Evolutionary conservation across 2,329 filamentous ascomycete genomes (phyloP), one percentile per base, ranked within the genome.

Genomic region (Westerdykella ornata): DNA sequence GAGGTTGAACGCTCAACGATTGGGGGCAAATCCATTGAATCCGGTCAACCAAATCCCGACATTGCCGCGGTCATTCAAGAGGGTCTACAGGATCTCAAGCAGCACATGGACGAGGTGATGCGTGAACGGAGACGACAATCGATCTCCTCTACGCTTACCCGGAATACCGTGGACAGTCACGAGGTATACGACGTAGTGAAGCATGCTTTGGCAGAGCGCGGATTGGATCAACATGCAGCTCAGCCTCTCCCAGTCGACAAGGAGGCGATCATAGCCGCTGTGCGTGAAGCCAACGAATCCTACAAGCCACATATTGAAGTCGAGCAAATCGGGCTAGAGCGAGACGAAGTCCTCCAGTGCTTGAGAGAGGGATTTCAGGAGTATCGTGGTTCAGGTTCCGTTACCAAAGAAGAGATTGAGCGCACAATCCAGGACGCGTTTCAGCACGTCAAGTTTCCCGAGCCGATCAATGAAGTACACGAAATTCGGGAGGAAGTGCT

Each of bases 281-380:
- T 97, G 12, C 82, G 82, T 52, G 88, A 95, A 53, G 90, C 89
- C 1, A 94, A 88, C 80, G 90, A 96, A 60, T 86, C 82, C 40
- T 94, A 94, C 68, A 94, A 94, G 67, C 90, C 90, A 1, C 88
- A 96, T 54, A 88, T 95, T 38, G 84, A 94, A 53, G 76, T 94
- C 4, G 84, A 95, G 54, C 88, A 94, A 55, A 85, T 94, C 47
- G 90, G 89, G 2, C 72, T 97, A 1, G 90, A 95, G 62, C 78
- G 88, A 4, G 88, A 96, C 11, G 90, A 97, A 59, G 85, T 97
- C 36, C 72, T 97, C 12, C 81, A 84, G 30, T 94, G 88, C 51
- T 74, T 97, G 18, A 82, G 85, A 52, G 84, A 96, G 68, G 90
- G 90, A 1, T 75, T 97, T 0, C 81, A 85, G 50, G 80, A 88